phyloP scores from a whole-genome alignment of 805 yeast genomes.

The Yarrowia bubula region DNA sequence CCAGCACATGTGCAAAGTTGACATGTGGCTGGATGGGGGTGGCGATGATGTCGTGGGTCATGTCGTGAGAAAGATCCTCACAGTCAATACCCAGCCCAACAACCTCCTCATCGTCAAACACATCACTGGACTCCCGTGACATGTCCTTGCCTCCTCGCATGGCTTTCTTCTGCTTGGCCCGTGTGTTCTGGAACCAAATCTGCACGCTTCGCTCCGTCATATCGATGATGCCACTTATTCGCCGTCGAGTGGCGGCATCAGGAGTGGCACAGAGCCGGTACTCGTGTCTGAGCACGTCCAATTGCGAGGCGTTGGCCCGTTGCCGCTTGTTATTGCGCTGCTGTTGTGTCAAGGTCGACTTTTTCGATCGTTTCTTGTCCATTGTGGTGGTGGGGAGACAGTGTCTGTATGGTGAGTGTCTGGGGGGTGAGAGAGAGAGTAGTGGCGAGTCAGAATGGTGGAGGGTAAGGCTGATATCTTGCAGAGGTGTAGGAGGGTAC shows the following conservation, averaged over 20 bases:
- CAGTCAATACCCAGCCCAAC: background rate
- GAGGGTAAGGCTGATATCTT: background rate
- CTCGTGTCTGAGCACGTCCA: conserved; percentile 64
- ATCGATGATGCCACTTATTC: conserved; percentile 66
- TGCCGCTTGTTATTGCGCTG: conserved; percentile 51
- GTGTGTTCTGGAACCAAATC: conserved; percentile 88
- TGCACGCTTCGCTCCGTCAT: conserved; percentile 87
- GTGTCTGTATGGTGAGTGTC: background rate
- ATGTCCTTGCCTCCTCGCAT: background rate
- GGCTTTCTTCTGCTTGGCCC: conserved; percentile 42
- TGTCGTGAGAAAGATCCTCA: background rate
- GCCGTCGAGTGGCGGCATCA: conserved; percentile 36
- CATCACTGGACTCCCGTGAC: background rate
- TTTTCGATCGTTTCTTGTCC: conserved; percentile 23
- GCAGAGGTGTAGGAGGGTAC: background rate
- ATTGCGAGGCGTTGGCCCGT: conserved; percentile 77
- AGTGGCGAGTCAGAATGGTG: background rate
- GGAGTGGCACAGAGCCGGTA: conserved; percentile 76
- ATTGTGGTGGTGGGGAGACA: background rate
- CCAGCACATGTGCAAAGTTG: background rate
- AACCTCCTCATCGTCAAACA: background rate
- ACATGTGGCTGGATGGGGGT: background rate
- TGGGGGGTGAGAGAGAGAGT: background rate
- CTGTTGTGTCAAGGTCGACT: conserved; percentile 37
- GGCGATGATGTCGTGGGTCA: background rate